phyloP scores from a whole-genome alignment of 768 basidiomycete genomes.

The Tylopilus sp. region DNA sequence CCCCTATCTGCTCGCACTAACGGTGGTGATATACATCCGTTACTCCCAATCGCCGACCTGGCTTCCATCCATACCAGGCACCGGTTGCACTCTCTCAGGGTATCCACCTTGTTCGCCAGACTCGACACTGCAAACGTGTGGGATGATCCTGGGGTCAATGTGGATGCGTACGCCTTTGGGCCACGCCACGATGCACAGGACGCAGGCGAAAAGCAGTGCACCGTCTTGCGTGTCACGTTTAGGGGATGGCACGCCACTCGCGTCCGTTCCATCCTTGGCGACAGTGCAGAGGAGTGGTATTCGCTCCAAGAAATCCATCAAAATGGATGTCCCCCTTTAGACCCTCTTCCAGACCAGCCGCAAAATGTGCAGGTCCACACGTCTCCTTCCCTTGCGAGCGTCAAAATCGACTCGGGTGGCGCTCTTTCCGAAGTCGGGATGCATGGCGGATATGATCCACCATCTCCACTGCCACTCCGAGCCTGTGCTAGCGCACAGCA shows the following conservation, averaged over 20 bases:
- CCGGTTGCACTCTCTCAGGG: slow-evolving; percentile 56
- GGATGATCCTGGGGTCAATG: slow-evolving; percentile 46
- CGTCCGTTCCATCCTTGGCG: slow-evolving; percentile 66
- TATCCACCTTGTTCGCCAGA: slow-evolving; percentile 64
- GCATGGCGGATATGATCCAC: slow-evolving; percentile 2
- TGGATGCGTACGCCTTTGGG: slow-evolving; percentile 61
- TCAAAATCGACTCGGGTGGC: slow-evolving; percentile 5
- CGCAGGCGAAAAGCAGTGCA: slow-evolving; percentile 51
- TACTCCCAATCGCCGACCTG: slow-evolving; percentile 56
- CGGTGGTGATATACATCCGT: slow-evolving; percentile 21
- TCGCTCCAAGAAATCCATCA: slow-evolving; percentile 54
- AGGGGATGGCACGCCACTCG: slow-evolving; percentile 67
- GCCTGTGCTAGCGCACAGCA: slow-evolving; percentile 51
- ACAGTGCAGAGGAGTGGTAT: slow-evolving; percentile 75
- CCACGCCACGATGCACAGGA: slow-evolving; percentile 28
- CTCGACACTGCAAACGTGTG: slow-evolving; percentile 70
- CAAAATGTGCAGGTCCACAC: background rate
- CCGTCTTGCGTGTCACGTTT: slow-evolving; percentile 66
- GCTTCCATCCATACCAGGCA: slow-evolving; percentile 51
- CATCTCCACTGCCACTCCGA: slow-evolving; percentile 12
- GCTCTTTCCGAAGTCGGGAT: slow-evolving; percentile 7
- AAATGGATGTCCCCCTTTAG: slow-evolving; percentile 6
- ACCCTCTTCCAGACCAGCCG: background rate
- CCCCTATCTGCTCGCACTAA: slow-evolving; percentile 43
- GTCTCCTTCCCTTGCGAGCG: slow-evolving; percentile 1